A percentile compares a stretch with the other conserved stretches of the same genome.
These are phyloP conservation scores for Globisporangium lucens DNA, from an alignment of 352 stramenopile species.

Conservation along the genomic window DNA sequence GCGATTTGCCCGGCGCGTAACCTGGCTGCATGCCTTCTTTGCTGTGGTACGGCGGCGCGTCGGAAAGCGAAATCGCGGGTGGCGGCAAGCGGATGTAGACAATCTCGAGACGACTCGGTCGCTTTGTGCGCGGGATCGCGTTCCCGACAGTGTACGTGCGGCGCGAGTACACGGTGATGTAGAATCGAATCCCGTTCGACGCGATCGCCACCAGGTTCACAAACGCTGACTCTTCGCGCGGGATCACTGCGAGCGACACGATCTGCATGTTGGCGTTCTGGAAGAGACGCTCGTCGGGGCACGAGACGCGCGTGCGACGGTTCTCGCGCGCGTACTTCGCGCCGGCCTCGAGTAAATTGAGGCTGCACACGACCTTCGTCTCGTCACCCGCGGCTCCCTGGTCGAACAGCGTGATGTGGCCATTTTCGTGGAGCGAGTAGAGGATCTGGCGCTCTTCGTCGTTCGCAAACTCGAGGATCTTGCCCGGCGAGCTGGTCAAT, in stretches of 20 bases:
- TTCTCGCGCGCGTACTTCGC: slow-evolving; percentile 84
- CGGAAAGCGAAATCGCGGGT: slow-evolving; percentile 58
- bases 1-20: slow-evolving; percentile 75
- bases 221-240: slow-evolving; percentile 68
- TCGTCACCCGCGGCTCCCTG: slow-evolving; percentile 49
- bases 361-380: slow-evolving; percentile 54
- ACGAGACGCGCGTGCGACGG: slow-evolving; percentile 76
- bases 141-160: slow-evolving; percentile 41
- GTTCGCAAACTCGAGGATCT: slow-evolving; percentile 85
- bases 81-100: slow-evolving; percentile 81
- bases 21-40: slow-evolving; percentile 87
- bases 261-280: slow-evolving; percentile 62
- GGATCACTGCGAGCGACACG: slow-evolving; percentile 61
- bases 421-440: slow-evolving; percentile 89
- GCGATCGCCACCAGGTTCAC: slow-evolving; percentile 93
- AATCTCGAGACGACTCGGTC: slow-evolving; percentile 68
- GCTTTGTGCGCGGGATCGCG: slow-evolving; percentile 41
- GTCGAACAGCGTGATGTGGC: slow-evolving; percentile 75
- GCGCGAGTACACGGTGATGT: slow-evolving; percentile 88
- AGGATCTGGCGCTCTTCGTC: slow-evolving; percentile 89
- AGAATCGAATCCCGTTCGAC: slow-evolving; percentile 93
- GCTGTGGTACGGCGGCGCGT: slow-evolving; percentile 79
- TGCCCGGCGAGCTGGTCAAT: slow-evolving; percentile 70
- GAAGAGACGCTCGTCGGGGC: slow-evolving; percentile 79
- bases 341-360: slow-evolving; percentile 69